phyloP scores from a whole-genome alignment of 257 asterid genomes.

The Lycium ferocissimum region DNA sequence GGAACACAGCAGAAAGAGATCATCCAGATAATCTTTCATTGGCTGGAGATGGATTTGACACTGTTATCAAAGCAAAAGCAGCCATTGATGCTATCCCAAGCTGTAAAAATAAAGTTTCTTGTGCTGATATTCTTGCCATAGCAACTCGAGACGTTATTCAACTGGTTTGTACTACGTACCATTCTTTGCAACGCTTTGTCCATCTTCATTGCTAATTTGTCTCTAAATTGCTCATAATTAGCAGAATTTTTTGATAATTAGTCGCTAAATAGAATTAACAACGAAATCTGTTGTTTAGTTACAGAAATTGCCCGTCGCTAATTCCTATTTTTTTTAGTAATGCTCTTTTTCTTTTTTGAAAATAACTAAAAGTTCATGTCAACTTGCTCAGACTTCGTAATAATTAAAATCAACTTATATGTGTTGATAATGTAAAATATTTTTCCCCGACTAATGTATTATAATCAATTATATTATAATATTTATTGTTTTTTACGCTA shows the following conservation, averaged over 20 bases:
- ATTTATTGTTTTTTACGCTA: not conserved
- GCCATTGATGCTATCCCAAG: conserved; percentile 68
- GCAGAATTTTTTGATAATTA: too few relatives aligned
- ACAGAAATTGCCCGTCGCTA: too few relatives aligned
- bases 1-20: conserved; percentile 79
- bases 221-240: not conserved
- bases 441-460: not conserved
- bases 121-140: conserved; percentile 88
- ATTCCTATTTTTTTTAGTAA: too few relatives aligned
- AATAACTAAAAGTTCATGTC: too few relatives aligned
- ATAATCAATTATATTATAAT: not conserved
- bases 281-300: too few relatives aligned
- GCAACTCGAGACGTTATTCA: conserved; percentile 79
- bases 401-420: not conserved
- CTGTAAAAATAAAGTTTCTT: conserved; percentile 78
- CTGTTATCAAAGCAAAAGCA: conserved; percentile 79
- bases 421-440: conserved; percentile 4
- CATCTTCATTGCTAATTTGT: not conserved
- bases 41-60: conserved; percentile 95
- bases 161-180: conserved; percentile 49
- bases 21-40: conserved; percentile 77
- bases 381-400: too few relatives aligned
- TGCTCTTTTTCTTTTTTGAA: too few relatives aligned
- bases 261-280: too few relatives aligned
- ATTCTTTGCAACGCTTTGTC: not conserved